Percentiles rank a stretch among this genome's conserved stretches.
Conservation (phyloP, 805 yeast genomes). For the Saccharomycopsis fibuligera region DNA sequence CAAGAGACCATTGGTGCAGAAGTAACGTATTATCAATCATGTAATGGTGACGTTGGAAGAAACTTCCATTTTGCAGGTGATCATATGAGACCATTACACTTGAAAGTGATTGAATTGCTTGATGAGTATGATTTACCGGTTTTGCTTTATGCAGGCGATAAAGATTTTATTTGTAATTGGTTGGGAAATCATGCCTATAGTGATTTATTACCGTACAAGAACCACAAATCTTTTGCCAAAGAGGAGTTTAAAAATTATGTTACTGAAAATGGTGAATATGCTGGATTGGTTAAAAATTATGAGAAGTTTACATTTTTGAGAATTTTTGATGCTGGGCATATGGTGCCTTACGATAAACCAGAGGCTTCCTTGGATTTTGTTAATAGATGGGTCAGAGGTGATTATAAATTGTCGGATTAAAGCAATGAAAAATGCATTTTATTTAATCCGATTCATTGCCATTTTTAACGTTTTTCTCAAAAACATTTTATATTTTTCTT, state of each 20-base stretch:
- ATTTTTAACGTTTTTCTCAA: too few species aligned
- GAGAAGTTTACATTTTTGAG: conserved; percentile 75
- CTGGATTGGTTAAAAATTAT: conserved; percentile 37
- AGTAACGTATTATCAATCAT: conserved; percentile 67
- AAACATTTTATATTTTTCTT: too few species aligned
- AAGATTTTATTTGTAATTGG: conserved; percentile 92
- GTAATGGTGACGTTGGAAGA: conserved; percentile 72
- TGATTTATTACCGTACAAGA: conserved; percentile 59
- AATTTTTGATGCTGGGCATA: conserved; percentile 88
- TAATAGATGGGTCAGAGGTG: conserved; percentile 78
- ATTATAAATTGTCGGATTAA: conserved; percentile 27
- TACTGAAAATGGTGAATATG: conserved; percentile 25
- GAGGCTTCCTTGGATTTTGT: conserved; percentile 71
- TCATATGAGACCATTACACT: conserved; percentile 86
- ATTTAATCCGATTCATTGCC: conserved; percentile 39
- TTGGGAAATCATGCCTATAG: conserved; percentile 85
- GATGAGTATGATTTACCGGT: conserved; percentile 57
- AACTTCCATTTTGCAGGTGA: conserved; percentile 85
- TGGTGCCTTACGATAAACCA: conserved; percentile 93
- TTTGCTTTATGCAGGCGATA: conserved; percentile 88
- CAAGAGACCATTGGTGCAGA: conserved; percentile 85
- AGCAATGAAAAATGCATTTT: conserved; percentile 1
- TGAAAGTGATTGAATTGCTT: conserved; percentile 59
- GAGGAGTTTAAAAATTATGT: conserved; percentile 26
- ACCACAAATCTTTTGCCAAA: conserved; percentile 28